Percentiles rank a stretch among this genome's conserved stretches.
These are phyloP conservation scores for Geum urbanum DNA, from an alignment of 306 rosid genomes.

Conservation along the genomic window DNA sequence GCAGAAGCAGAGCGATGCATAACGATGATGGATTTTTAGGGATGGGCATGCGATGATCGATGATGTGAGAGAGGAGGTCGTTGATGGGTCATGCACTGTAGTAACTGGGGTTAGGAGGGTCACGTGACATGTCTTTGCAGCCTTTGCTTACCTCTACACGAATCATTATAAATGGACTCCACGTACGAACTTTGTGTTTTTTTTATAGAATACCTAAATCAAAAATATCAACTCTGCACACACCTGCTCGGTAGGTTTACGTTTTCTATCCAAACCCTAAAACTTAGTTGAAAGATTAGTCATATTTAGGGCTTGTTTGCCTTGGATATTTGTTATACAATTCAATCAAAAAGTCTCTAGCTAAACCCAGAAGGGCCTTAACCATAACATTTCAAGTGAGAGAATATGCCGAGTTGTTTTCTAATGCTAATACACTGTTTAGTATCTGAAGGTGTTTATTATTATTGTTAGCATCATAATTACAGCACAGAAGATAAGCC, in stretches of 20 bases:
- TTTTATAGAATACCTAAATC: neutral
- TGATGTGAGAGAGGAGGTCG: neutral
- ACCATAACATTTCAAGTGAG: neutral
- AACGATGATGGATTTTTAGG: neutral
- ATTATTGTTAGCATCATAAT: neutral
- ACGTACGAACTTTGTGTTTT: neutral
- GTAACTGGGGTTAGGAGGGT: neutral
- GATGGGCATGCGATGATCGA: neutral
- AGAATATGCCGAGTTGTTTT: neutral
- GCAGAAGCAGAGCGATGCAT: neutral
- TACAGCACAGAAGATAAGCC: neutral
- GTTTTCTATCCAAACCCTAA: too few species aligned
- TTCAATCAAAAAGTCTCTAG: too few species aligned
- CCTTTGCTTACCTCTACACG: neutral
- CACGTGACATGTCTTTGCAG: slow-evolving; percentile 27
- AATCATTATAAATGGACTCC: neutral
- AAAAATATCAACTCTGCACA: neutral
- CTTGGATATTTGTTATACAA: too few species aligned
- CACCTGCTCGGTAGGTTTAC: too few species aligned
- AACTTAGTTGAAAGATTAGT: too few species aligned
- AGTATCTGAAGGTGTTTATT: neutral
- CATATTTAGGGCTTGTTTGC: too few species aligned
- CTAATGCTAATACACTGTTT: neutral
- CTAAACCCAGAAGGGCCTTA: too few species aligned
- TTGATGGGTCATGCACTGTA: neutral